Conservation (phyloP, 495 filamentous ascomycete genomes). For the Penicillium coprophilum region DNA sequence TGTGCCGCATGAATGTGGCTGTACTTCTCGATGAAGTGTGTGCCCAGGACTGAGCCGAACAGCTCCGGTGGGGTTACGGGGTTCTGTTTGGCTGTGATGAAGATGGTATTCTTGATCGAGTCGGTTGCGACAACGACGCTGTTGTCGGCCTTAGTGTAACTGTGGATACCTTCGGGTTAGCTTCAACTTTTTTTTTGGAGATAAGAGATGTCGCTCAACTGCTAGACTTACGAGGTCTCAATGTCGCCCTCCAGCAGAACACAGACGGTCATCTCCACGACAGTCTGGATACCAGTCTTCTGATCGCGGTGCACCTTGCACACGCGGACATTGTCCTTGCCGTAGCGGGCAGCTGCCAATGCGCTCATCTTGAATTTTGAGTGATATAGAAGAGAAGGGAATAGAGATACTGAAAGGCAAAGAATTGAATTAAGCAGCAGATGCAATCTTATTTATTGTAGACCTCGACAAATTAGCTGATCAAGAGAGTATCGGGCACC, state of each 20-base stretch:
- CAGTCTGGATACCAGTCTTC: constrained; percentile 72
- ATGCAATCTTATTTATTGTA: constrained; percentile 14
- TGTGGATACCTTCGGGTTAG: constrained; percentile 31
- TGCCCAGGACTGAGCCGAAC: constrained; percentile 77
- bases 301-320: constrained; percentile 86
- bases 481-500: constrained; percentile 39
- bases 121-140: constrained; percentile 94
- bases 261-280: constrained; percentile 93
- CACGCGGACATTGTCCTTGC: constrained; percentile 97
- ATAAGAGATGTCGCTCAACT: constrained; percentile 27
- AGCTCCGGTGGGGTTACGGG: constrained; percentile 92
- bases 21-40: constrained; percentile 88
- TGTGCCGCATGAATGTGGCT: constrained; percentile 80
- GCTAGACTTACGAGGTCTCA: constrained; percentile 68
- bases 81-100: constrained; percentile 90
- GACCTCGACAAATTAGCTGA: constrained; percentile 22
- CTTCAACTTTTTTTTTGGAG: constrained; percentile 2
- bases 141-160: constrained; percentile 93
- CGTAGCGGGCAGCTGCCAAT: constrained; percentile 76
- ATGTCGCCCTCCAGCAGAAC: constrained; percentile 88
- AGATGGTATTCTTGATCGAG: constrained; percentile 97
- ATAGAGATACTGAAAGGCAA: not conserved
- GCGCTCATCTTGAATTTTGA: constrained; percentile 31
- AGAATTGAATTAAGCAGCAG: constrained; percentile 3
- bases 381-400: constrained; percentile 5